phyloP scores from a whole-genome alignment of 352 stramenopile species.

The Peronosclerospora sorghi region DNA sequence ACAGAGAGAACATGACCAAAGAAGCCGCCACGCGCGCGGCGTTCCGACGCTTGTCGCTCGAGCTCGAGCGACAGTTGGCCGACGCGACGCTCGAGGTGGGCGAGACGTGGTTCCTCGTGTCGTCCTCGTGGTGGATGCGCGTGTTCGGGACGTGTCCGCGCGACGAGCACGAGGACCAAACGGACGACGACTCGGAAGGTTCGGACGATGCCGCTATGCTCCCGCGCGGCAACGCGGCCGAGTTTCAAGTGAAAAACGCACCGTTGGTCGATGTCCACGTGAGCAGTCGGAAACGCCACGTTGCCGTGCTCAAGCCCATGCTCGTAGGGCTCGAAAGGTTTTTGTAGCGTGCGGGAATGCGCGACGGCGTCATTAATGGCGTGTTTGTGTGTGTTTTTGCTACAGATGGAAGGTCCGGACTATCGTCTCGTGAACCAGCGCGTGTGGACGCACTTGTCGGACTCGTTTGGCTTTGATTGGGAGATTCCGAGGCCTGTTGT shows the following conservation, averaged over 20 bases:
- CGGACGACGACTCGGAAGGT: constrained; percentile 28
- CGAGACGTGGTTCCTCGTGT: constrained; percentile 56
- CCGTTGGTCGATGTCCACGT: constrained; percentile 34
- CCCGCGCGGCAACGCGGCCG: constrained; percentile 3
- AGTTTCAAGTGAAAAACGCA: constrained; percentile 28
- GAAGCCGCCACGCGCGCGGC: neutral
- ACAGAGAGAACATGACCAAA: neutral
- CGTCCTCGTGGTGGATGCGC: constrained; percentile 37
- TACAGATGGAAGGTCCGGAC: constrained; percentile 47
- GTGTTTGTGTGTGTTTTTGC: too few relatives aligned
- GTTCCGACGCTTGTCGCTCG: constrained; percentile 7
- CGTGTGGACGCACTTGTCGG: constrained; percentile 56
- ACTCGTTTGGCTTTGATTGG: constrained; percentile 60
- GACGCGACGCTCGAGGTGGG: constrained; percentile 35
- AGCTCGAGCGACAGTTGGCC: constrained; percentile 18
- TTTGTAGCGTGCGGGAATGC: constrained; percentile 2
- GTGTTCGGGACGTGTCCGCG: constrained; percentile 12
- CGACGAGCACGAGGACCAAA: constrained; percentile 17
- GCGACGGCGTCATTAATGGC: neutral
- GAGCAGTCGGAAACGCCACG: constrained; percentile 29
- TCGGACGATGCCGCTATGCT: constrained; percentile 5
- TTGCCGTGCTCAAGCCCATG: constrained; percentile 44
- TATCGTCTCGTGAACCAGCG: constrained; percentile 57
- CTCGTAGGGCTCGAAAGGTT: constrained; percentile 21
- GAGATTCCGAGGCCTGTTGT: constrained; percentile 58